Evolutionary conservation across 768 basidiomycete species (phyloP).

Genomic region (Podaxis sp.): DNA sequence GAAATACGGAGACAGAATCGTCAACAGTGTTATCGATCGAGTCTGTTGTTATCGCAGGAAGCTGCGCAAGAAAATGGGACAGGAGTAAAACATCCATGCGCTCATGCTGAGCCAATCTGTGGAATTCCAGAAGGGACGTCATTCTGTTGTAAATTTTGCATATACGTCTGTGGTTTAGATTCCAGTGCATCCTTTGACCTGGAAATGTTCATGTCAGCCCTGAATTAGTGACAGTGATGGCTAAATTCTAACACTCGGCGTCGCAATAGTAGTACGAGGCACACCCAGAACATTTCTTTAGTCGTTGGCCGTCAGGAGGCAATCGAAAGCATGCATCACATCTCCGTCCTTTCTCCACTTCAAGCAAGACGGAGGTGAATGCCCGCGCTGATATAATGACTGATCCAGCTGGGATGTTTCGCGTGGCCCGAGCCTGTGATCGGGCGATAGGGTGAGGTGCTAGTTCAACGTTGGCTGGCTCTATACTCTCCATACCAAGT

Average conservation of each 20-base stretch:
- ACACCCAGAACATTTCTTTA: conserved; percentile 67
- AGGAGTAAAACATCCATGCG: conserved; percentile 64
- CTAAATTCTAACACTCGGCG: conserved; percentile 48
- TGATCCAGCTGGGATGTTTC: conserved; percentile 42
- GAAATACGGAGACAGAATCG: conserved; percentile 33
- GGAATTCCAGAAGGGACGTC: conserved; percentile 44
- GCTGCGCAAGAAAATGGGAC: conserved; percentile 56
- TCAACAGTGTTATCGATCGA: conserved; percentile 23
- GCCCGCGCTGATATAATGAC: conserved; percentile 45
- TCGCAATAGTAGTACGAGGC: conserved; percentile 75
- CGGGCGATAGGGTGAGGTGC: conserved; percentile 49
- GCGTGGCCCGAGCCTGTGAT: conserved; percentile 46
- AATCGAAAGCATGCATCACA: conserved; percentile 65
- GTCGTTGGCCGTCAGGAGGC: conserved; percentile 26
- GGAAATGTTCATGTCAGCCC: conserved; percentile 12
- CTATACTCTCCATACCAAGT: background rate
- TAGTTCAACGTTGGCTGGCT: conserved; percentile 26
- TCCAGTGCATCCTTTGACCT: conserved; percentile 78
- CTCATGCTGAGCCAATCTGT: conserved; percentile 50
- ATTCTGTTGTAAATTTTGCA: conserved; percentile 60
- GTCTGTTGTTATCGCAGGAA: conserved; percentile 21
- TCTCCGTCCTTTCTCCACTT: conserved; percentile 56
- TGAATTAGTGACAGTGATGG: conserved; percentile 8
- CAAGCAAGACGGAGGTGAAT: conserved; percentile 50
- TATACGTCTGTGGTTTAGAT: conserved; percentile 60